Evolutionary conservation across 345 rosid species (phyloP).

Genomic region (Salix koriyanagi): DNA sequence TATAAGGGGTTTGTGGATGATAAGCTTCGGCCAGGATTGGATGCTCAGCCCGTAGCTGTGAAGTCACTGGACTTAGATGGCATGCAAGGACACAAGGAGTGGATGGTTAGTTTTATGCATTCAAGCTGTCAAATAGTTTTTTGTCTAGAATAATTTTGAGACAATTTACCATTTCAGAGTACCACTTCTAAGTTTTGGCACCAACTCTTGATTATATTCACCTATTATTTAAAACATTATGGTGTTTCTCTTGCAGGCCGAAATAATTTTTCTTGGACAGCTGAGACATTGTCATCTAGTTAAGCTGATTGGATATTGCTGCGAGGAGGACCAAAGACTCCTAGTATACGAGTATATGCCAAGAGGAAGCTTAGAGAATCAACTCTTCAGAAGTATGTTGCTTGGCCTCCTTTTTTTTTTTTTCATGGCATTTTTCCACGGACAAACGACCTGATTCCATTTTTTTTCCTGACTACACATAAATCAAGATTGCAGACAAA

Average conservation of each 20-base stretch:
- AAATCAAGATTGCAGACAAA: too few species aligned
- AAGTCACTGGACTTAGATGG: conserved; percentile 68
- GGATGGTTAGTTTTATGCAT: conserved; percentile 52
- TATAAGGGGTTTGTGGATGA: conserved; percentile 66
- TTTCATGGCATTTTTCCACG: not conserved
- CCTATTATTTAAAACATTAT: not conserved
- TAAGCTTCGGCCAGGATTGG: conserved; percentile 48
- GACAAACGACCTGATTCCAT: too few species aligned
- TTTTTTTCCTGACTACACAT: too few species aligned
- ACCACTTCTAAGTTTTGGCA: too few species aligned
- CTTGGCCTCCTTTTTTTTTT: not conserved
- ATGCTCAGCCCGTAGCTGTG: conserved; percentile 71
- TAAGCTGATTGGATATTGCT: conserved; percentile 76
- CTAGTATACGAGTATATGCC: conserved; percentile 72
- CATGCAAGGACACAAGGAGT: conserved; percentile 72
- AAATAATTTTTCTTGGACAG: conserved; percentile 77
- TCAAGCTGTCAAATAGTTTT: not conserved
- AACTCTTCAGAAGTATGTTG: conserved; percentile 61
- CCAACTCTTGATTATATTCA: not conserved
- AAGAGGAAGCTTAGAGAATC: conserved; percentile 72
- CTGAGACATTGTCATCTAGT: conserved; percentile 62
- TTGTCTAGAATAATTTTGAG: not conserved
- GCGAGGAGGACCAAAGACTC: conserved; percentile 64
- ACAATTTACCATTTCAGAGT: not conserved
- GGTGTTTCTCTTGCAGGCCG: conserved; percentile 49